Base-by-base conservation (phyloP, 2,329 filamentous ascomycete species). In the Hymenoscyphus occultus region DNA sequence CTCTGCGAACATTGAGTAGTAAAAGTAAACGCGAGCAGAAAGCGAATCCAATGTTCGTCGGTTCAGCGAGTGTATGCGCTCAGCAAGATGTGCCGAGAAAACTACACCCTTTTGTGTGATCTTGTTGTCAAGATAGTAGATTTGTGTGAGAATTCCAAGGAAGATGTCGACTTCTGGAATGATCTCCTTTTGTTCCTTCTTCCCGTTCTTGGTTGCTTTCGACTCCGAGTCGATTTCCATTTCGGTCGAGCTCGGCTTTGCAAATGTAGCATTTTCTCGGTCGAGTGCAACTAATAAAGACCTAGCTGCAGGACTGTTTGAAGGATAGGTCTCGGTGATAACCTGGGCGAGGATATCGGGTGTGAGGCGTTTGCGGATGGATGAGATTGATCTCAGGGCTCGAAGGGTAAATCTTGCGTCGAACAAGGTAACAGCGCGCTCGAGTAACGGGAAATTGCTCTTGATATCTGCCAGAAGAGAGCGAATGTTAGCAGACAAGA, bases 1-100 rank as follows among this genome's bases (percentile, higher is more conserved):
- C 83, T 99, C 95, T 80, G 90, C 92, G 82, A 98, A 98, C 73
- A 98, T 84, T 31, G 92, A 92, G 80, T 92, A 97, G 83, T 99
- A 99, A 80, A 97, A 98, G 84, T 97, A 99, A 69, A 94, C 93
- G 79, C 96, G 96, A 70, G 94, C 93, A 65, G 93, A 91, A 65
- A 99, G 86, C 60, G 93, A 93, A 78, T 99, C 95, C 68, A 99
- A 82, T 31, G 95, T 98, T 73, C 95, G 89, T 68, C 95, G 90
- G 82, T 99, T 99, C 76, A 96, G 84, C 62, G 88, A 84, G 74
- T 96, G 92, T 77, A 98, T 89, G 76, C 90, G 90, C 75, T 94
- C 91, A 61, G 93, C 88, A 62, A 99, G 84, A 72, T 88, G 87
- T 71, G 87, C 86, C 39, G 95, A 98, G 80, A 98, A 96, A 66